A percentile compares a stretch with the other conserved stretches of the same genome.
Evolutionary conservation across 1,139 yeast genomes (phyloP).

Genomic region (Yamadazyma dushanensis): DNA sequence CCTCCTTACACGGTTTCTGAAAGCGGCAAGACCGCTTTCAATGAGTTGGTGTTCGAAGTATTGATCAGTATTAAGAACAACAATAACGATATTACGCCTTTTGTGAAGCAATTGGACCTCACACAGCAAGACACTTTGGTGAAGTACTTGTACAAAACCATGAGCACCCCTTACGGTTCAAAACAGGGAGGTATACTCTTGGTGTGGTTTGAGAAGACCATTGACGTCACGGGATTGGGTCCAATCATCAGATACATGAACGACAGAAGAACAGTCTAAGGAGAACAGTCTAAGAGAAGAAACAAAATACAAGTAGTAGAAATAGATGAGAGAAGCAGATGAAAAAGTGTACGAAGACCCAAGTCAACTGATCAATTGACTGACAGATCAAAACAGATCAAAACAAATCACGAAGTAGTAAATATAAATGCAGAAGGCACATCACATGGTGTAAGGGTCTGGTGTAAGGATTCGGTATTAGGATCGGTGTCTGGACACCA

Average conservation of each 20-base stretch:
- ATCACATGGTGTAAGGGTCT: too few species aligned
- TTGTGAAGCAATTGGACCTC: constrained; percentile 57
- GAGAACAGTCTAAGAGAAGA: too few species aligned
- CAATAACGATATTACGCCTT: constrained; percentile 56
- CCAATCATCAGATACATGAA: constrained; percentile 83
- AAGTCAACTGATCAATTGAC: not conserved
- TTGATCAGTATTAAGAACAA: constrained; percentile 72
- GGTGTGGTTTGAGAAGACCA: constrained; percentile 90
- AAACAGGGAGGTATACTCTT: constrained; percentile 85
- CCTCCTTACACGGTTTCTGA: constrained; percentile 85
- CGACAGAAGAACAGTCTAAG: constrained; percentile 74
- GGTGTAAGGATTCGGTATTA: too few species aligned
- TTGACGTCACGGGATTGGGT: constrained; percentile 83
- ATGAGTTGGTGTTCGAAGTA: constrained; percentile 67
- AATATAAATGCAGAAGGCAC: too few species aligned
- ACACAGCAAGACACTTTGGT: constrained; percentile 78
- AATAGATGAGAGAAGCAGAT: constrained; percentile 2
- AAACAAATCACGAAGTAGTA: too few species aligned
- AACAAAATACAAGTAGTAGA: too few species aligned
- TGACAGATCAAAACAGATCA: too few species aligned
- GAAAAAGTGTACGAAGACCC: too few species aligned
- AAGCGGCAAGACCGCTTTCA: constrained; percentile 48
- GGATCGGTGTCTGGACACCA: too few species aligned
- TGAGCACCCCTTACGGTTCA: constrained; percentile 75
- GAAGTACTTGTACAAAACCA: constrained; percentile 83